Base-by-base conservation (phyloP, 2,329 filamentous ascomycete species). In the Paecilomyces sp. region DNA sequence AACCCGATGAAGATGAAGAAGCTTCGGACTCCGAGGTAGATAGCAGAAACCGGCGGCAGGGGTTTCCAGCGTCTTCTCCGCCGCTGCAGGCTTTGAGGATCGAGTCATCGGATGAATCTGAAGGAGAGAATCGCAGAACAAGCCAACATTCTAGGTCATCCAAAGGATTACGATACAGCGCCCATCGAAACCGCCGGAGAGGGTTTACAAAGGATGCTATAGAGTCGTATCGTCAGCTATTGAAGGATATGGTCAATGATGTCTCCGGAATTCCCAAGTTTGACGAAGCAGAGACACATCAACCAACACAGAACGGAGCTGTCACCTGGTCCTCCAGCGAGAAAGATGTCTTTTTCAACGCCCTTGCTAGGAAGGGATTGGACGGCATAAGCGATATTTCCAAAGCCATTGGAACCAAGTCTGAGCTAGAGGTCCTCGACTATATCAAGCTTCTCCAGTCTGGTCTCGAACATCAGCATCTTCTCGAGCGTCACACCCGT, bases 321-420 rank as follows among this genome's bases (percentile, higher is more conserved):
- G 85, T 87, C 0, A 65, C 75, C 11, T 97, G 93, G 93, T 86
- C 83, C 0, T 62, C 82, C 0, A 66, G 76, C 1, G 92, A 97
- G 68, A 96, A 96, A 70, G 77, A 82, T 1, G 65, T 78, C 0
- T 83, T 96, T 60, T 96, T 91, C 70, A 78, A 83, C 13, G 82
- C 84, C 0, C 72, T 95, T 2, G 79, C 82, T 1, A 83, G 83
- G 0, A 79, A 88, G 1, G 91, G 91, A 0, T 82, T 78, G 57
- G 82, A 85, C 65, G 79, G 91, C 62, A 66, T 88, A 0, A 74
- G 74, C 1, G 83, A 81, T 1, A 88, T 97, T 58, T 81, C 90
- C 1, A 67, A 74, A 8, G 79, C 82, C 0, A 78, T 96, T 15
- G 79, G 79, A 0, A 88, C 85, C 34, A 97, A 97, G 74, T 88